Conservation (phyloP, 1,139 yeast genomes). For the Debaryomyces udenii region DNA sequence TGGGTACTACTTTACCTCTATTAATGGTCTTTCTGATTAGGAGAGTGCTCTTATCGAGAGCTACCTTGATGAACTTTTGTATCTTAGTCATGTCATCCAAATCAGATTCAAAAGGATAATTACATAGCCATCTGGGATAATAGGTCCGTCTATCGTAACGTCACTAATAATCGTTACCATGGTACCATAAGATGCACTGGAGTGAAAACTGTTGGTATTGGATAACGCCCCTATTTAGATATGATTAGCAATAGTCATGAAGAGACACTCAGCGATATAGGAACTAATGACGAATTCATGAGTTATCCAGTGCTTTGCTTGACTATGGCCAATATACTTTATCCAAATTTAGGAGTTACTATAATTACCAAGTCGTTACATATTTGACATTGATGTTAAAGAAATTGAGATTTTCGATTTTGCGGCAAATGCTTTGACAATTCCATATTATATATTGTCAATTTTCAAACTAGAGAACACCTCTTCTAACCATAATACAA, state of each 20-base stretch:
- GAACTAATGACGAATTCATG: slow-evolving; percentile 12
- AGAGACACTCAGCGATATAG: slow-evolving; percentile 5
- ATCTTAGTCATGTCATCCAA: slow-evolving; percentile 34
- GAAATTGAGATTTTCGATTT: slow-evolving; percentile 54
- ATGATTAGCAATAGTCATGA: slow-evolving; percentile 10
- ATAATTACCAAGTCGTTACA: slow-evolving; percentile 34
- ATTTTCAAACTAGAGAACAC: slow-evolving; percentile 41
- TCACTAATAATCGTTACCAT: slow-evolving; percentile 41
- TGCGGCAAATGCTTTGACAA: slow-evolving; percentile 48
- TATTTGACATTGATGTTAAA: slow-evolving; percentile 53
- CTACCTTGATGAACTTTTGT: slow-evolving; percentile 29
- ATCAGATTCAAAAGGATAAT: slow-evolving; percentile 48
- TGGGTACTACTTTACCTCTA: slow-evolving; percentile 11
- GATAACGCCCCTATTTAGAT: slow-evolving; percentile 14
- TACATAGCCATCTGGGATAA: slow-evolving; percentile 56
- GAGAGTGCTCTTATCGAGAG: slow-evolving; percentile 26
- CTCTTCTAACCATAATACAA: slow-evolving; percentile 34
- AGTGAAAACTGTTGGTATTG: slow-evolving; percentile 15
- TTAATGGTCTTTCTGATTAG: slow-evolving; percentile 26
- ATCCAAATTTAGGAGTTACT: slow-evolving; percentile 48
- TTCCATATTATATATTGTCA: slow-evolving; percentile 44
- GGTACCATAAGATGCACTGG: slow-evolving; percentile 11
- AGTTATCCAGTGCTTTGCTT: slow-evolving; percentile 23
- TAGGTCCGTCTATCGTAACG: slow-evolving; percentile 47
- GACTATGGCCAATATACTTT: slow-evolving; percentile 59